Conservation (phyloP, 805 yeast species). For the Zygosaccharomyces bisporus region DNA sequence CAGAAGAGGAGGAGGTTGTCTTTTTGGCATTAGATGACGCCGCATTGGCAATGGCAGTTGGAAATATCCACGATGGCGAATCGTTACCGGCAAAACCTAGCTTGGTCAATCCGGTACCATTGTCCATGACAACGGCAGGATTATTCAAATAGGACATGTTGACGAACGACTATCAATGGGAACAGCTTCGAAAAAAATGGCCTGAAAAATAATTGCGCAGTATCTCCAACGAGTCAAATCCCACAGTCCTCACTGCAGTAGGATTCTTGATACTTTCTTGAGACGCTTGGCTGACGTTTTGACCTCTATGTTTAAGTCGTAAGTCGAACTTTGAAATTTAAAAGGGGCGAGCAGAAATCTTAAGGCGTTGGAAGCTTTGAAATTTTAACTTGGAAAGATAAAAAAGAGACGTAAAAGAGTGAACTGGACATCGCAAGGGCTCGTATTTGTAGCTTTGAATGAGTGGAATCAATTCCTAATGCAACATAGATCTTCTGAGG, state of each 20-base stretch:
- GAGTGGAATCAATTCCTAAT: background rate
- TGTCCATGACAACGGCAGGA: conserved; percentile 97
- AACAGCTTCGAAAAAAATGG: background rate
- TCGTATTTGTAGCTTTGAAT: background rate
- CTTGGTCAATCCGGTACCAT: conserved; percentile 97
- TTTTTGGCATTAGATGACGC: conserved; percentile 40
- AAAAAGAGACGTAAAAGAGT: background rate
- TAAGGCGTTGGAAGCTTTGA: background rate
- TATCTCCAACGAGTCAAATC: background rate
- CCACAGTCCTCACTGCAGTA: background rate
- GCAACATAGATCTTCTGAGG: too few relatives aligned
- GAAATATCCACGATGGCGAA: conserved; percentile 94
- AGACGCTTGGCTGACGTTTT: background rate
- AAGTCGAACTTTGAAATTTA: conserved; percentile 1
- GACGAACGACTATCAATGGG: background rate
- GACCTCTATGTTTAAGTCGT: background rate
- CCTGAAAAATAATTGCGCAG: background rate
- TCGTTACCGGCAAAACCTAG: conserved; percentile 98
- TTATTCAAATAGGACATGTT: conserved; percentile 62
- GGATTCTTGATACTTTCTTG: background rate
- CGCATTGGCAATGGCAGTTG: conserved; percentile 88
- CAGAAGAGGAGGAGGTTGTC: conserved; percentile 37
- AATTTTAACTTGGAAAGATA: background rate
- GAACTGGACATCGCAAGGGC: background rate
- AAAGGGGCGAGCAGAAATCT: conserved; percentile 6